Evolutionary conservation across 805 yeast species (phyloP).

Genomic region (Metschnikowia cerradonensis): DNA sequence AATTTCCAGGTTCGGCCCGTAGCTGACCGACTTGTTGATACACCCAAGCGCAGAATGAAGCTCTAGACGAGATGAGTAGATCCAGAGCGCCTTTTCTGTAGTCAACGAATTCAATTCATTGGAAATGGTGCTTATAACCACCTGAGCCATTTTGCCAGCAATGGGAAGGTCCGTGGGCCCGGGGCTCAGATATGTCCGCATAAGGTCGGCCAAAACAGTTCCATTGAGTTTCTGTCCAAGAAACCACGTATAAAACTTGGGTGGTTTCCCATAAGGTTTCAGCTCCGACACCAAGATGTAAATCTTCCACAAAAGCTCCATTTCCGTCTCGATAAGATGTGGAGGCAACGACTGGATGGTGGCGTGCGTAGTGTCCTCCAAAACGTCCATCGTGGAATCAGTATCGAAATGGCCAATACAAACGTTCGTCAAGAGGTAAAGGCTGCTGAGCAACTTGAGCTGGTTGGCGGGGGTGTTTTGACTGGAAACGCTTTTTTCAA

Average conservation of each 20-base stretch:
- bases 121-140: conserved; percentile 24
- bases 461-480: conserved; percentile 20
- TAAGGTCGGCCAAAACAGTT: not conserved
- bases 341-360: conserved; percentile 35
- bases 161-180: not conserved
- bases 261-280: conserved; percentile 24
- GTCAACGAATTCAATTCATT: conserved; percentile 31
- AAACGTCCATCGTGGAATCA: conserved; percentile 45
- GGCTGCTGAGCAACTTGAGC: conserved; percentile 19
- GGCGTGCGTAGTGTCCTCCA: conserved; percentile 44
- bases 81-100: conserved; percentile 19
- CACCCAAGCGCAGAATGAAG: conserved; percentile 33
- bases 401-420: conserved; percentile 42
- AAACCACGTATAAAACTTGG: conserved; percentile 19
- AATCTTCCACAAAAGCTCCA: conserved; percentile 45
- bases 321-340: conserved; percentile 29
- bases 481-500: conserved; percentile 32
- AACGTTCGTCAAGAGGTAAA: conserved; percentile 42
- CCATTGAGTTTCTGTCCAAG: conserved; percentile 1
- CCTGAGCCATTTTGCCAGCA: not conserved
- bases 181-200: not conserved
- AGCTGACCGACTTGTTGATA: conserved; percentile 1
- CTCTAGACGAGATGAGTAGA: conserved; percentile 36
- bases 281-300: conserved; percentile 43
- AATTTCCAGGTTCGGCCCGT: conserved; percentile 21